Evolutionary conservation across 2,329 filamentous ascomycete species (phyloP).

Genomic region (Chaetomium globosum): DNA sequence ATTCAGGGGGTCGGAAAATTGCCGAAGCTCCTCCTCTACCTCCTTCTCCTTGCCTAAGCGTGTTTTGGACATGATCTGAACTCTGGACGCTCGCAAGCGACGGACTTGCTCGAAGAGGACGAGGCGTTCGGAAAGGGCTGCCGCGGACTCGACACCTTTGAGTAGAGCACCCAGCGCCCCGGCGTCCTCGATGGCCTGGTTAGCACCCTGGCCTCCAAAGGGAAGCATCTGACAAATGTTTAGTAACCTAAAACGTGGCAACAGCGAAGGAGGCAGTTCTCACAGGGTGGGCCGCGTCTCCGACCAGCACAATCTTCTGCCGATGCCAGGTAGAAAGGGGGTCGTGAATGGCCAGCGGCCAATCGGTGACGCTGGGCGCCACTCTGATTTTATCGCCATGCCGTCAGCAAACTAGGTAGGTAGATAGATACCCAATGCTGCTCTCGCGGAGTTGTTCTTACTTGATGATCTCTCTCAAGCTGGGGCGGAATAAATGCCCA

Average conservation of each 20-base stretch:
- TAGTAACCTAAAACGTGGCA: neutral
- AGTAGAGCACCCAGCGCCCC: neutral
- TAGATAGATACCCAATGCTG: neutral
- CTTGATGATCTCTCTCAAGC: conserved; percentile 5
- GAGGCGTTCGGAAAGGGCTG: neutral
- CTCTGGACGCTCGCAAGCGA: neutral
- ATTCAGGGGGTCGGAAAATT: neutral
- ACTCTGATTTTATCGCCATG: conserved; percentile 2
- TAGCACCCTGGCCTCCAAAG: neutral
- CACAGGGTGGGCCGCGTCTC: neutral
- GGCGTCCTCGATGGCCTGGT: conserved; percentile 1
- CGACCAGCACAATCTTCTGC: conserved; percentile 1
- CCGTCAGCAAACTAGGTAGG: no score
- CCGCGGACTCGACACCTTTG: conserved; percentile 1
- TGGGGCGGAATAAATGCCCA: conserved; percentile 4
- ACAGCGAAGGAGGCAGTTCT: neutral
- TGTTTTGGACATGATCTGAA: neutral
- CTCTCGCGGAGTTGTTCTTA: neutral
- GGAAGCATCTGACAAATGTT: conserved; percentile 1
- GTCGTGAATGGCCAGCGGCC: neutral
- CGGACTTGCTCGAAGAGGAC: neutral
- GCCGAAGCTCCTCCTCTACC: neutral
- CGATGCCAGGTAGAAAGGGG: conserved; percentile 3
- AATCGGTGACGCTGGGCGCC: neutral
- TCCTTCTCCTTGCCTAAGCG: neutral